Conservation (phyloP, 164 flowering plant genomes). For the Tinospora cordifolia region DNA sequence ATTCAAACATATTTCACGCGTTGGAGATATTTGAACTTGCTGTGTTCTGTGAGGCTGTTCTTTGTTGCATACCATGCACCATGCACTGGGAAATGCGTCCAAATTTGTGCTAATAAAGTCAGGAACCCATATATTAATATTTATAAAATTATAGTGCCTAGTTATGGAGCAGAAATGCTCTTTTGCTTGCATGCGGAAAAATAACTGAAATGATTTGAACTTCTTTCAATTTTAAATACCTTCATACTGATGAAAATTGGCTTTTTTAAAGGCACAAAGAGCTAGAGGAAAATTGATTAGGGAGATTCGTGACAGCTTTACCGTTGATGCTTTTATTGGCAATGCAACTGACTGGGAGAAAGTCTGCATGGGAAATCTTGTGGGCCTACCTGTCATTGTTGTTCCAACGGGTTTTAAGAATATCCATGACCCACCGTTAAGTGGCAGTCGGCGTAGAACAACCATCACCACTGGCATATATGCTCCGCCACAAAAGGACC, state of each 20-base stretch:
- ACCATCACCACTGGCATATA: constrained; percentile 75
- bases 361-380: constrained; percentile 87
- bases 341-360: constrained; percentile 90
- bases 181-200: neutral
- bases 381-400: constrained; percentile 74
- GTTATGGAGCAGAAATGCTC: neutral
- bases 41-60: neutral
- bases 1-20: neutral
- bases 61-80: neutral
- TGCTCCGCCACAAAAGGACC: constrained; percentile 75
- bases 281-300: constrained; percentile 67
- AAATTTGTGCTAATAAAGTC: neutral
- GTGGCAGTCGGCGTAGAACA: constrained; percentile 44
- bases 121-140: no score
- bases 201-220: neutral
- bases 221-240: neutral
- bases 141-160: no score
- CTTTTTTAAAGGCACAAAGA: constrained; percentile 68
- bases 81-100: neutral
- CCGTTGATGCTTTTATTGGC: constrained; percentile 82
- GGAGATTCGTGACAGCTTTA: constrained; percentile 59
- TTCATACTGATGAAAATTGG: neutral
- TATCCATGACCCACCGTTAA: constrained; percentile 42
- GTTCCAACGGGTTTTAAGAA: constrained; percentile 65
- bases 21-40: neutral